Evolutionary conservation across 768 basidiomycete genomes (phyloP).

Genomic region (Boletus pseudopeckii): DNA sequence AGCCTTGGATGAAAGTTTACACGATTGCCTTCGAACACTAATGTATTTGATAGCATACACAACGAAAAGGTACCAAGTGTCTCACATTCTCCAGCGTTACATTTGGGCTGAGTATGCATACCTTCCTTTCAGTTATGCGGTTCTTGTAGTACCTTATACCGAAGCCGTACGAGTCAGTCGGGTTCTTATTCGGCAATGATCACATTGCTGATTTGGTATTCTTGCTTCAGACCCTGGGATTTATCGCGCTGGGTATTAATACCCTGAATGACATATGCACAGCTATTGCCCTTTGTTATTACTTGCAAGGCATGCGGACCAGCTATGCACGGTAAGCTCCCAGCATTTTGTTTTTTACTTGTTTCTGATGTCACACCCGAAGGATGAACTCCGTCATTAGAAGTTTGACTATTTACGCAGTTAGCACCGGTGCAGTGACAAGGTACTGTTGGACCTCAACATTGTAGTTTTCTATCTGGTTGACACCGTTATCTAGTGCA

Average conservation of each 20-base stretch:
- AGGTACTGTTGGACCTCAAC: slow-evolving; percentile 35
- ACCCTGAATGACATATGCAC: slow-evolving; percentile 50
- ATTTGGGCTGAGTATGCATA: not conserved
- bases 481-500: slow-evolving; percentile 16
- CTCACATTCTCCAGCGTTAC: not conserved
- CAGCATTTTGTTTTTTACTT: not conserved
- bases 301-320: slow-evolving; percentile 51
- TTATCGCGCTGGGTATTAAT: slow-evolving; percentile 46
- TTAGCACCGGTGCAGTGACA: slow-evolving; percentile 65
- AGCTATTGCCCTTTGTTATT: slow-evolving; percentile 50
- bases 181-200: not conserved
- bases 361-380: slow-evolving; percentile 1
- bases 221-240: slow-evolving; percentile 41
- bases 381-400: slow-evolving; percentile 58
- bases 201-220: not conserved
- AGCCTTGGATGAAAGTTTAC: slow-evolving; percentile 5
- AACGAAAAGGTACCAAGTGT: slow-evolving; percentile 38
- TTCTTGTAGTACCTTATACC: slow-evolving; percentile 42
- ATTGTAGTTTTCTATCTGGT: not conserved
- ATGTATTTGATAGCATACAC: slow-evolving; percentile 38
- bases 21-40: not conserved
- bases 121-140: slow-evolving; percentile 33
- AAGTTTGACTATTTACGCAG: slow-evolving; percentile 51
- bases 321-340: slow-evolving; percentile 42
- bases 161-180: slow-evolving; percentile 42